Percentiles rank a stretch among this genome's conserved stretches.
Evolutionary conservation across 345 rosid species (phyloP).

Genomic region (Pistacia integerrima): DNA sequence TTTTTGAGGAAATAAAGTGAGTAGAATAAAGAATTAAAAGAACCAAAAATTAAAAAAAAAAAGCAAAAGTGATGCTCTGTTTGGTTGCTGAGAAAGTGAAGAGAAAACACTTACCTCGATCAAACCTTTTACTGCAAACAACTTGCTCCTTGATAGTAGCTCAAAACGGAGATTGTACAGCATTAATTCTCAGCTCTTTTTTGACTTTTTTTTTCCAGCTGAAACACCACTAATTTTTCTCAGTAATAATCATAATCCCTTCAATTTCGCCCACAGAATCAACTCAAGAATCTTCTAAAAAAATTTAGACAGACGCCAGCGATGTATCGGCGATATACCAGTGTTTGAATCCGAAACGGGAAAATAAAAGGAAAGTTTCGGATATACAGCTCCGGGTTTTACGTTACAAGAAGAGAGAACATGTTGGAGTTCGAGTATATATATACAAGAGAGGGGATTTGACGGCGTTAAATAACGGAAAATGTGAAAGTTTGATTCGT

Average conservation of each 20-base stretch:
- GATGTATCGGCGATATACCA: slow-evolving; percentile 20
- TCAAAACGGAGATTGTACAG: neutral
- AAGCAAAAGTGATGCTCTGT: slow-evolving; percentile 23
- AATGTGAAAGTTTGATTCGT: neutral
- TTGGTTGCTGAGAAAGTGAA: slow-evolving; percentile 35
- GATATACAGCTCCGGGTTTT: slow-evolving; percentile 36
- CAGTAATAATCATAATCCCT: slow-evolving; percentile 10
- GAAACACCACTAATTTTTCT: neutral
- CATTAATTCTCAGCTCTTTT: neutral
- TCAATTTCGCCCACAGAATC: slow-evolving; percentile 10
- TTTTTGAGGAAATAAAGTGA: neutral
- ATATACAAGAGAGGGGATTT: slow-evolving; percentile 23
- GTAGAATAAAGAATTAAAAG: neutral
- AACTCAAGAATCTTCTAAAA: neutral
- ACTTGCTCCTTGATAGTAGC: neutral
- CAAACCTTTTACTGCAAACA: neutral
- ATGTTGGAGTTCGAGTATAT: slow-evolving; percentile 28
- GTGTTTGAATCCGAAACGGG: slow-evolving; percentile 22
- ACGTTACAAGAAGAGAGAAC: slow-evolving; percentile 15
- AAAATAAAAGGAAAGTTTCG: slow-evolving; percentile 6
- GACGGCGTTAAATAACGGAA: slow-evolving; percentile 65
- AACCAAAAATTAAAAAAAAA: neutral
- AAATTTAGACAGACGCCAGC: neutral
- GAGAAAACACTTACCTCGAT: neutral
- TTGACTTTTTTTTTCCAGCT: neutral